phyloP scores from a whole-genome alignment of 345 rosid genomes.

The Eucalyptus cladocalyx region DNA sequence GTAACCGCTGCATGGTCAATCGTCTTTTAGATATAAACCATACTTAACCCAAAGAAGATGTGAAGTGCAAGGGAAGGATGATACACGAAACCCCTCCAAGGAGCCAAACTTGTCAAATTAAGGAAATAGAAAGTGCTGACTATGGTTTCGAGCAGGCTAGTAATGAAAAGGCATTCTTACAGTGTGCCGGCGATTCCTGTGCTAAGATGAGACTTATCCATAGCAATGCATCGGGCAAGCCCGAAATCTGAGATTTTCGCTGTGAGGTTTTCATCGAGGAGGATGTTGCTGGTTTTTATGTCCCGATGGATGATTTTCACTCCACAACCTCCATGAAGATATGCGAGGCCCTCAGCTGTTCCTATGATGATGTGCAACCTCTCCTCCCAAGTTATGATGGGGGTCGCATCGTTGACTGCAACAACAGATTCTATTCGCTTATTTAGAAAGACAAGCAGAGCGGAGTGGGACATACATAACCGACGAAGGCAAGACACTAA shows the following conservation, averaged over 20 bases:
- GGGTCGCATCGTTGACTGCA: conserved; percentile 33
- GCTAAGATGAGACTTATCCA: conserved; percentile 35
- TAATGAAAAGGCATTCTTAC: conserved; percentile 19
- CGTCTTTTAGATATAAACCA: too few species aligned
- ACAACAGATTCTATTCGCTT: not conserved
- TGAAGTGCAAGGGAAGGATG: not conserved
- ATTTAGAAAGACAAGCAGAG: not conserved
- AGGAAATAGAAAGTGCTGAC: not conserved
- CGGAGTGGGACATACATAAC: not conserved
- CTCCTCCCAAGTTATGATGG: conserved; percentile 50
- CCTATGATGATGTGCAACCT: conserved; percentile 45
- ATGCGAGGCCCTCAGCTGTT: conserved; percentile 66
- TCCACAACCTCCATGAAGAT: conserved; percentile 51
- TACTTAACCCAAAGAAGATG: not conserved
- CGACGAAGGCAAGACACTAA: not conserved
- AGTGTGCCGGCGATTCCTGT: conserved; percentile 73
- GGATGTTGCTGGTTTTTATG: conserved; percentile 73
- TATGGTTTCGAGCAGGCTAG: not conserved
- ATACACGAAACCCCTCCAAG: not conserved
- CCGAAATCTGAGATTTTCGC: conserved; percentile 91
- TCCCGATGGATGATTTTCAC: conserved; percentile 72
- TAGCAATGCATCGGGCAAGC: conserved; percentile 39
- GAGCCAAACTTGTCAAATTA: not conserved
- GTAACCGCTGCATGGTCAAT: too few species aligned
- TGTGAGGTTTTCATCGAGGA: conserved; percentile 45